Evolutionary conservation across 257 asterid genomes (phyloP), one percentile per base, ranked within the genome.

Genomic region (Lavandula angustifolia): DNA sequence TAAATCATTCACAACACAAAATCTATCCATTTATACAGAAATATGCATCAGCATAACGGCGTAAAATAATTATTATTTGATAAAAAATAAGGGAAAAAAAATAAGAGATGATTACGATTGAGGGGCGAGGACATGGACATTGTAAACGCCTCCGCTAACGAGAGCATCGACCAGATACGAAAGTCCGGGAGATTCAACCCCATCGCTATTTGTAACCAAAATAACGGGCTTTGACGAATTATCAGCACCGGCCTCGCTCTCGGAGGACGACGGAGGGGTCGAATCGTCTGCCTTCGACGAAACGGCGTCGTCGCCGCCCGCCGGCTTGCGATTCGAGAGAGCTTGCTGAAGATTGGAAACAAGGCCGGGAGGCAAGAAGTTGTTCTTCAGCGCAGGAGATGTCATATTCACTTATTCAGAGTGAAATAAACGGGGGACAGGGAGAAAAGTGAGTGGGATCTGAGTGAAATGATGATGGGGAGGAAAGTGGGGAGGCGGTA

Each of bases 111-210:
- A 82, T 69, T 54, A 91, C 98, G 88, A 84, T 81, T 84, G 95
- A 63, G 88, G 88, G 29, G 66, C 82, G 51, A 77, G 59, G 54
- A 82, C 85, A 66, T 79, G 78, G 64, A 82, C 85, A 72, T 47
- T 77, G 70, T 77, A 82, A 60, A 10, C 1, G 69, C 80, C 78
- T 49, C 66, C 66, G 8, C 69, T 58, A 11, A 79, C 81, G 43
- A 82, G 83, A 50, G 88, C 79, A 41, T 72, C 78, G 54, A 82
- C 78, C 68, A 82, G 71, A 73, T 29, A 64, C 5, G 81, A 77
- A 0, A 94, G 83, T 7, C 99, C 99, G 43, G 91, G 95, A 7
- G 99, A 90, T 70, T 87, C 89, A 73, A 94, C 64, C 72, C 99
- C 97, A 65, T 94, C 99, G 51, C 91, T 82, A 17, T 82, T 90